Evolutionary conservation across 2,329 filamentous ascomycete species (phyloP), one percentile per base, ranked within the genome.

Genomic region (Diplodia scrobiculata): DNA sequence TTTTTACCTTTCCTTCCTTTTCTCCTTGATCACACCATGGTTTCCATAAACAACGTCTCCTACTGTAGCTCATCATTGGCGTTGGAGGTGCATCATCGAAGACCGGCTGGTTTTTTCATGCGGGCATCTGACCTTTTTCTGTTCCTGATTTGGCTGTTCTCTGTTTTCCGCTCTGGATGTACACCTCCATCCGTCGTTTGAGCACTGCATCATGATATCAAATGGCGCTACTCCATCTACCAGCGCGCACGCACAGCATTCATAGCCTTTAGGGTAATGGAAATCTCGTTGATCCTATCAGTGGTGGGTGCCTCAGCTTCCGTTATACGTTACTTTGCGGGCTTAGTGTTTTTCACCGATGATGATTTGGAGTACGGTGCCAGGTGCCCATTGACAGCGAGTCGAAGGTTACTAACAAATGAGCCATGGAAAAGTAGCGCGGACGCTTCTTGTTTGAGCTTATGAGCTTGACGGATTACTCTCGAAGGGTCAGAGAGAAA

Each of bases 191-290:
- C 47, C 50, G 60, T 53, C 60, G 48, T 45, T 63, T 63, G 47
- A 63, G 60, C 60, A 51, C 29, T 48, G 60, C 60, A 52, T 53
- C 48, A 52, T 63, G 60, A 53, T 63, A 63, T 63, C 60, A 50
- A 50, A 51, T 50, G 58, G 58, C 58, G 45, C 58, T 27, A 32
- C 38, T 14, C 48, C 45, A 36, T 50, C 2, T 45, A 45, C 41
- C n/a, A 45, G 58, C 58, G 27, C 29, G 27, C 41, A 62, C 45
- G 58, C 25, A 62, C 25, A 62, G 58, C 58, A 62, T 62, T 62
- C 58, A 11, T 62, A 50, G 41, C 58, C 19, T 36, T 50, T 36
- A 62, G 58, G 55, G 58, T 62, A 62, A 62, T 62, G 41, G 55
- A 32, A 62, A 50, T 62, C 27, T 50, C 58, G n/a, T 62, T 62